A percentile compares a stretch with the other conserved stretches of the same genome.
Conservation (phyloP, 495 filamentous ascomycete species). For the Daldinia loculata region DNA sequence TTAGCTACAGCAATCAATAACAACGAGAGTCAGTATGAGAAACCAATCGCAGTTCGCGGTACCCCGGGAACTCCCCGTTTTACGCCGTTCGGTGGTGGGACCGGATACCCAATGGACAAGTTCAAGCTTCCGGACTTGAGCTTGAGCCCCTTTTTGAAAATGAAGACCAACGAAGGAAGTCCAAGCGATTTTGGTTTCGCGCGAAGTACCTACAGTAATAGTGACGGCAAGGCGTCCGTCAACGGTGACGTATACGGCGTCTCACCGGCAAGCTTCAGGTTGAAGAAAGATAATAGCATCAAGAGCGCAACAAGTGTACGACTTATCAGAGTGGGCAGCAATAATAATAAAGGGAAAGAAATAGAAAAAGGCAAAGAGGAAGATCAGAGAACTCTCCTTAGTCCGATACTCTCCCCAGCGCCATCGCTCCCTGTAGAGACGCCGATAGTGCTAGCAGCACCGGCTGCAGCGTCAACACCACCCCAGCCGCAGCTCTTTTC, state of each 20-base stretch:
- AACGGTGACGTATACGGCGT: conserved; percentile 27
- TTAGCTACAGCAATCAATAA: conserved; percentile 6
- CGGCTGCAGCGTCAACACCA: not conserved
- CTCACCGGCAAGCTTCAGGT: conserved; percentile 31
- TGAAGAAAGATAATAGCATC: conserved; percentile 39
- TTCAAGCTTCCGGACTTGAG: conserved; percentile 40
- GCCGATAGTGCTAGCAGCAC: not conserved
- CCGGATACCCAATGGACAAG: conserved; percentile 36
- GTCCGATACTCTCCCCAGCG: conserved; percentile 15
- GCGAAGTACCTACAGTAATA: conserved; percentile 20
- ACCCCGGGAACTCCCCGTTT: conserved; percentile 34
- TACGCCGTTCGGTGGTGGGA: conserved; percentile 37
- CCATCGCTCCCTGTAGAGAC: conserved; percentile 11
- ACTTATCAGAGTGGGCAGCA: conserved; percentile 42
- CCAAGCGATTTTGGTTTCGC: conserved; percentile 30
- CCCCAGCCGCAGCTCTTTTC: not conserved
- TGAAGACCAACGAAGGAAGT: conserved; percentile 30
- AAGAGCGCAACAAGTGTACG: conserved; percentile 43
- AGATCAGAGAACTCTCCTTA: conserved; percentile 17
- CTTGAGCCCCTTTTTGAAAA: conserved; percentile 26
- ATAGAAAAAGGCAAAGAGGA: conserved; percentile 28
- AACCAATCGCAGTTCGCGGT: conserved; percentile 36
- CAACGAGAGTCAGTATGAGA: conserved; percentile 23
- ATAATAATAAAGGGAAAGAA: conserved; percentile 31
- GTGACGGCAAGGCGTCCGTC: not conserved